Evolutionary conservation across 345 rosid species (phyloP).

Genomic region (Hibiscus syriacus): DNA sequence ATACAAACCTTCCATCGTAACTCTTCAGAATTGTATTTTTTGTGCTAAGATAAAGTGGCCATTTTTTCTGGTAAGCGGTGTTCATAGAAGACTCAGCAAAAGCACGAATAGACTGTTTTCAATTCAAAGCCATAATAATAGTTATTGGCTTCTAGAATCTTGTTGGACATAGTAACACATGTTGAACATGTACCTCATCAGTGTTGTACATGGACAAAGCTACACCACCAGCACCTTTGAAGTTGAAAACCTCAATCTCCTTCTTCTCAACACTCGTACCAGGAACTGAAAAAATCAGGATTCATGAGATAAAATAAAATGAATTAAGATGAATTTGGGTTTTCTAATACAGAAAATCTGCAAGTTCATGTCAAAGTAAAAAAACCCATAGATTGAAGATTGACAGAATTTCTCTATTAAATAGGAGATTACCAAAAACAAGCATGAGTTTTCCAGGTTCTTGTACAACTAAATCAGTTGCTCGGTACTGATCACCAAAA

Average conservation of each 20-base stretch:
- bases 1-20: conserved; percentile 81
- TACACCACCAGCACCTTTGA: conserved; percentile 79
- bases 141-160: conserved; percentile 17
- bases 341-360: neutral
- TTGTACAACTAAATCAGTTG: conserved; percentile 68
- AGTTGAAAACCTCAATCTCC: conserved; percentile 68
- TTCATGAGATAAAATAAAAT: neutral
- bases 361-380: neutral
- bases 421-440: conserved; percentile 47
- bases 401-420: neutral
- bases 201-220: conserved; percentile 90
- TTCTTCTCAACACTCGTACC: conserved; percentile 49
- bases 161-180: conserved; percentile 1
- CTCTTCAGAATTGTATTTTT: conserved; percentile 90
- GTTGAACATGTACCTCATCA: conserved; percentile 57
- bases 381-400: conserved; percentile 3
- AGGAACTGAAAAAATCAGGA: conserved; percentile 43
- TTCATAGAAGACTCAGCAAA: conserved; percentile 90
- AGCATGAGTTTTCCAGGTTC: conserved; percentile 73
- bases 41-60: conserved; percentile 98
- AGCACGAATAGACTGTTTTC: conserved; percentile 62
- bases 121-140: conserved; percentile 9
- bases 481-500: conserved; percentile 91
- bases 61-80: conserved; percentile 78
- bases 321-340: neutral